Evolutionary conservation across 257 asterid genomes (phyloP).

Genomic region (Jaltomata sinuosa): DNA sequence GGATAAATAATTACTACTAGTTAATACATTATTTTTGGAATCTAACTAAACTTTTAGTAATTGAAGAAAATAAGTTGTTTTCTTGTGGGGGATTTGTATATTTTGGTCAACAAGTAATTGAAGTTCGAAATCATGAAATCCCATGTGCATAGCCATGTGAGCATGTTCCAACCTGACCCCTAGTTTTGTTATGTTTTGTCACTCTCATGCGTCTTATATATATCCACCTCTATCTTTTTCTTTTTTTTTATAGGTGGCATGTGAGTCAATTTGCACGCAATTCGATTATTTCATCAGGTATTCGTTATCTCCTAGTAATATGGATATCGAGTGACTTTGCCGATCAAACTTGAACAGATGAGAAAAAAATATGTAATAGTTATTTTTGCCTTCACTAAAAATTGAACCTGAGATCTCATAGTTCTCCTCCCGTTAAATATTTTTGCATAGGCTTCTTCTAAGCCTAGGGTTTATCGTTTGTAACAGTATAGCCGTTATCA

Average conservation of each 20-base stretch:
- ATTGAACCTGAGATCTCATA: not conserved
- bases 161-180: slow-evolving; percentile 10
- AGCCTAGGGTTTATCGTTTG: not conserved
- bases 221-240: not conserved
- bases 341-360: not conserved
- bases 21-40: not conserved
- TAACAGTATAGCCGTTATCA: not conserved
- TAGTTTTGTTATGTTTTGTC: not conserved
- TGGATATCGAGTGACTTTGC: not conserved
- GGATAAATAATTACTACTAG: not conserved
- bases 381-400: not conserved
- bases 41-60: not conserved
- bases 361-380: not conserved
- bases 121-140: not conserved
- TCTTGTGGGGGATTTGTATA: not conserved
- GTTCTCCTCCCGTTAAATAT: not conserved
- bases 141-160: slow-evolving; percentile 24
- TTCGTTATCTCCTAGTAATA: not conserved
- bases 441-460: not conserved
- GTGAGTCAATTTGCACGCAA: fast-evolving
- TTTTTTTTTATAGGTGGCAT: fast-evolving
- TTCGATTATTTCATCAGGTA: fast-evolving
- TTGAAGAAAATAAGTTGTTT: not conserved
- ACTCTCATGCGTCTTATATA: not conserved
- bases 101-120: not conserved